Conservation (phyloP, 305 asterid species). For the Ajuga reptans region DNA sequence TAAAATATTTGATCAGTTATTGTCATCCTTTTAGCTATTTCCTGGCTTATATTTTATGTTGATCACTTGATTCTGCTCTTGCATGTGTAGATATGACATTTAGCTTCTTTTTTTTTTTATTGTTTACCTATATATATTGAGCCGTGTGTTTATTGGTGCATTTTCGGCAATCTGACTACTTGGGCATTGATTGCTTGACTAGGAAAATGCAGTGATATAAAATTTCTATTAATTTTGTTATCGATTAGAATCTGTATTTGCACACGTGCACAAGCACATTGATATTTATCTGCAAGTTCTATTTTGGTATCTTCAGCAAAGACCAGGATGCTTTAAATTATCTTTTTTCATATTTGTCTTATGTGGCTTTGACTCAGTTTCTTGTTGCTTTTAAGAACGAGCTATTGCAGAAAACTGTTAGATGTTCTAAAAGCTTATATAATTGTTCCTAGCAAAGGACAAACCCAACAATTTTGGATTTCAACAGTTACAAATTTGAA, state of each 20-base stretch:
- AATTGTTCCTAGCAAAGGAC: neutral
- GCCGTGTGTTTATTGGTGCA: neutral
- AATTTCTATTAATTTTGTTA: neutral
- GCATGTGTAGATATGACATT: neutral
- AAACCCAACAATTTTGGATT: neutral
- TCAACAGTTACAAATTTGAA: neutral
- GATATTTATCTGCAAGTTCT: neutral
- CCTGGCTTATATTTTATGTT: neutral
- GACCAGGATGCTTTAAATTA: neutral
- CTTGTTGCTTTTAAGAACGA: neutral
- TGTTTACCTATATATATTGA: neutral
- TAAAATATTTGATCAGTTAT: neutral
- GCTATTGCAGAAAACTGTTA: neutral
- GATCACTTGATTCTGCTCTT: neutral
- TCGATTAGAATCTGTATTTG: neutral
- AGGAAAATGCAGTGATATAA: neutral
- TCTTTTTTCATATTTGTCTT: neutral
- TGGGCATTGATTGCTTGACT: neutral
- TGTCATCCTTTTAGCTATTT: neutral
- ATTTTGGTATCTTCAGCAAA: neutral
- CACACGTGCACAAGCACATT: neutral
- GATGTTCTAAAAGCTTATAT: neutral
- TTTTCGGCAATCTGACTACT: slow-evolving; percentile 5
- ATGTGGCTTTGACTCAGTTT: neutral
- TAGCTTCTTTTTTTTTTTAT: neutral